Evolutionary conservation across 805 yeast species (phyloP).

Genomic region (Metschnikowia kofuensis): DNA sequence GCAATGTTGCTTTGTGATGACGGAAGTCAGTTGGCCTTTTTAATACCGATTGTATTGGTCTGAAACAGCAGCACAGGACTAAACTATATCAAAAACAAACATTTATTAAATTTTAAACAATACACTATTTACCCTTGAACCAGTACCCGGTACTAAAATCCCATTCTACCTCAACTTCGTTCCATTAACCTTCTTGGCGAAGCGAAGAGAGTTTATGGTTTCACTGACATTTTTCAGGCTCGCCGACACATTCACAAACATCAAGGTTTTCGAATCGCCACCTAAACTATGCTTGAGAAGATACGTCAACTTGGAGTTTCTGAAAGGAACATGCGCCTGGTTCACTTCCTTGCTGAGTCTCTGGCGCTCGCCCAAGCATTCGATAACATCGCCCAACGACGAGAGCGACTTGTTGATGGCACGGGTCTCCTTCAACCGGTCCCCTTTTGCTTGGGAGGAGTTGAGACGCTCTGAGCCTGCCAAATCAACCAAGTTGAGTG

Average conservation of each 20-base stretch:
- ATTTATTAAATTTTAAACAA: not conserved
- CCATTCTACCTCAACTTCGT: conserved; percentile 30
- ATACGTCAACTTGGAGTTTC: conserved; percentile 77
- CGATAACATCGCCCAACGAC: conserved; percentile 85
- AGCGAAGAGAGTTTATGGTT: conserved; percentile 79
- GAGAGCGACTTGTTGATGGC: conserved; percentile 86
- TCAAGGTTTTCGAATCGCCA: conserved; percentile 84
- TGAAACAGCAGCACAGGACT: too few species aligned
- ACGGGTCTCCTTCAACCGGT: conserved; percentile 80
- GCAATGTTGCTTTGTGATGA: too few species aligned
- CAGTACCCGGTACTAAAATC: not conserved
- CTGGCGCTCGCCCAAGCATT: conserved; percentile 50
- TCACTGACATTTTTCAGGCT: conserved; percentile 60
- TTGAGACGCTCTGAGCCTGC: conserved; percentile 92
- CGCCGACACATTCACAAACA: conserved; percentile 90
- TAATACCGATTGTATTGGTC: too few species aligned
- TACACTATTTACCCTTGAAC: not conserved
- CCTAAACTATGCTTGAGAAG: conserved; percentile 78
- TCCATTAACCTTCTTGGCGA: conserved; percentile 78
- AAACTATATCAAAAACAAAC: too few species aligned
- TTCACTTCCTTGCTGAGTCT: conserved; percentile 20
- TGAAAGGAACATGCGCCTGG: conserved; percentile 55
- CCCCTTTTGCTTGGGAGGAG: conserved; percentile 75
- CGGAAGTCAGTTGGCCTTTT: too few species aligned
- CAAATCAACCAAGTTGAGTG: conserved; percentile 77